Base-by-base conservation (phyloP, 2,329 filamentous ascomycete species). In the Penicillium fuscoglaucum region DNA sequence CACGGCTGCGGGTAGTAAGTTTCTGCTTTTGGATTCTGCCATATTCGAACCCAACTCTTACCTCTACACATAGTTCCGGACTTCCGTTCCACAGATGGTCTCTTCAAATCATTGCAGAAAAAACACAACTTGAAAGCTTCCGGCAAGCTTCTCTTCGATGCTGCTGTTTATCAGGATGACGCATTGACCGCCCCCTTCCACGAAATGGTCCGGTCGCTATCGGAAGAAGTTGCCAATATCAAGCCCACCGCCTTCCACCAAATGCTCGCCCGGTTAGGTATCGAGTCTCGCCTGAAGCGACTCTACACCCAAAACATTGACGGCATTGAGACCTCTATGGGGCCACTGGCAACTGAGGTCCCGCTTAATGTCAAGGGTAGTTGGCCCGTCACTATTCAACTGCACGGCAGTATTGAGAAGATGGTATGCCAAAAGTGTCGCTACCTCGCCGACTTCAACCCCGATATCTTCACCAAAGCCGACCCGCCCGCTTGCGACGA, bases 261-360 rank as follows among this genome's bases (percentile, higher is more conserved):
- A 72, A 84, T 99, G 75, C 83, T 99, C 44, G 95, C 95, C 48
- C 93, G 92, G 4, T 82, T 99, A 24, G 91, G 93, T 4, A 84
- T 90, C 58, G 92, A 98, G 76, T 90, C 89, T 44, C 90, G 95
- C 21, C 79, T 99, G 26, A 81, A 97, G 71, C 90, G 95, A 44
- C 83, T 99, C 7, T 99, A 99, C 75, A 93, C 91, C 3, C 95
- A 99, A 72, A 99, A 99, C 67, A 93, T 99, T 35, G 95, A 99
- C 77, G 91, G 93, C 58, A 90, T 99, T 64, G 95, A 99, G 68
- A 95, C 91, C 0, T 85, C 87, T 8, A 83, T 99, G 74, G 80
- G 86, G 47, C 93, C 93, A 3, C 80, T 99, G 9, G 83, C 84
- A 28, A 98, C 95, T 0, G 83, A 84, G 52, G 87, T 96, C 1